phyloP scores from a whole-genome alignment of 225 moss, liverwort and hornwort genomes.

The Antitrichia curtipendula region DNA sequence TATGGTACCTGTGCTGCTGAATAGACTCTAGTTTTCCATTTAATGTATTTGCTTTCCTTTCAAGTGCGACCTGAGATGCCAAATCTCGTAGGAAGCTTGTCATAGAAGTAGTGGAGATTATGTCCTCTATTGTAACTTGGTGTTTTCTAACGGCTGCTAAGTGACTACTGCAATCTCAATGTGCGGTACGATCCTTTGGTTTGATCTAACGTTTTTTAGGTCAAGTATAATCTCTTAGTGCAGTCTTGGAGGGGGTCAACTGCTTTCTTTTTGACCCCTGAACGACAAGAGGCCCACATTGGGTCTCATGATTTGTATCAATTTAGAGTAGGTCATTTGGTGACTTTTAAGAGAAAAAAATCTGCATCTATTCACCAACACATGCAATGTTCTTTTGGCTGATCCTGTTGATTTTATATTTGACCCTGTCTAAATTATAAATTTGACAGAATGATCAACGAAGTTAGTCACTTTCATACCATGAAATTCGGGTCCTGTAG shows the following conservation, averaged over 20 bases:
- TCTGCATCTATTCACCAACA: not conserved
- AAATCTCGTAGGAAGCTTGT: not conserved
- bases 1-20: not conserved
- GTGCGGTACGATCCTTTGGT: not conserved
- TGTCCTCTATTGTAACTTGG: not conserved
- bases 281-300: not conserved
- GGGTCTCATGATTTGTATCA: not conserved
- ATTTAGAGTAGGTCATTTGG: not conserved
- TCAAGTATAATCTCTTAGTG: not conserved
- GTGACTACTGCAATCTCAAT: not conserved
- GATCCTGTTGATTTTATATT: not conserved
- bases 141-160: not conserved
- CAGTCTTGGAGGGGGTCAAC: not conserved
- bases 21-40: not conserved
- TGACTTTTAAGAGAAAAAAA: not conserved
- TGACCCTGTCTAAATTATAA: not conserved
- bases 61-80: not conserved
- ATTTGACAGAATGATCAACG: not conserved
- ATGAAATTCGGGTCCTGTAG: not conserved
- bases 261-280: not conserved
- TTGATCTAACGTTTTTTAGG: not conserved
- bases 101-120: not conserved
- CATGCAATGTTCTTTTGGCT: not conserved
- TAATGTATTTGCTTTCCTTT: not conserved
- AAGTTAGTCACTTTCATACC: not conserved